A percentile compares a stretch with the other conserved stretches of the same genome.
Evolutionary conservation across 2,329 filamentous ascomycete species (phyloP).

Genomic region (Botrytis tulipae): DNA sequence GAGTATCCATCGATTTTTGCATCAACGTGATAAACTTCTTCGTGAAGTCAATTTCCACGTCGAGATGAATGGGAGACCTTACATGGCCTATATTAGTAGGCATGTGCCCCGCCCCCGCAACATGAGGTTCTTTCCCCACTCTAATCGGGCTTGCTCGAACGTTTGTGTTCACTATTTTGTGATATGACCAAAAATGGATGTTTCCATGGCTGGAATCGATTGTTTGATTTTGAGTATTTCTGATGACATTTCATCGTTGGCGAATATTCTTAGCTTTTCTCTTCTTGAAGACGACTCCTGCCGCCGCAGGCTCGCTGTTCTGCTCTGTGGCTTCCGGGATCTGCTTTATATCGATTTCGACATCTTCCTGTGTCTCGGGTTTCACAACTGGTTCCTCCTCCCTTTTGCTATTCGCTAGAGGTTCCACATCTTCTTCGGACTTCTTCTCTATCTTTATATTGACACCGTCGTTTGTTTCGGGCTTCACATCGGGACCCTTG

Average conservation of each 20-base stretch:
- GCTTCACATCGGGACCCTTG: slow-evolving; percentile 29
- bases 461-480: slow-evolving; percentile 27
- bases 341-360: neutral
- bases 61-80: neutral
- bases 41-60: neutral
- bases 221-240: neutral
- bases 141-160: neutral
- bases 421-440: slow-evolving; percentile 13
- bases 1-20: neutral
- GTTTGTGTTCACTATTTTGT: neutral
- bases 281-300: slow-evolving; percentile 74
- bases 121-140: neutral
- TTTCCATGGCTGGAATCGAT: neutral
- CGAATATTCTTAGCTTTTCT: slow-evolving; percentile 67
- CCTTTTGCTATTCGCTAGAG: neutral
- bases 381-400: neutral
- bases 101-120: neutral
- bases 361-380: neutral
- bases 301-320: slow-evolving; percentile 30
- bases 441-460: slow-evolving; percentile 28
- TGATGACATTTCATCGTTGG: slow-evolving; percentile 48
- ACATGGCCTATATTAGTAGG: neutral
- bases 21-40: neutral
- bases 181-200: neutral
- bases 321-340: neutral